Base-by-base conservation (phyloP, 305 asterid species). In the Fraxinus paxiana region DNA sequence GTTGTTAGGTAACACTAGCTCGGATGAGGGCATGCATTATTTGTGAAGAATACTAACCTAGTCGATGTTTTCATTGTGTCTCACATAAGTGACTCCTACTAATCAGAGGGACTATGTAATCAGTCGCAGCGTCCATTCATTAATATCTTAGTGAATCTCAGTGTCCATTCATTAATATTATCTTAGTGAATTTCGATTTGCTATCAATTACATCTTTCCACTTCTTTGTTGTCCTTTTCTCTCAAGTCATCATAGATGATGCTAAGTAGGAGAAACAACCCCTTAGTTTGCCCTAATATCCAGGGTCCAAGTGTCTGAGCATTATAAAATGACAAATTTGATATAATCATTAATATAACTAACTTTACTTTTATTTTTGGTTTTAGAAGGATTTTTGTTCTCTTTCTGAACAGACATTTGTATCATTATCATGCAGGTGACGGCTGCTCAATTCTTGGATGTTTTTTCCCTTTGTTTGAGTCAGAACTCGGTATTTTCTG, bases 391-490 rank as follows among this genome's bases (percentile, higher is more conserved):
- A 33, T 5, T 31, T 46, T 48, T 43, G 30, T 24, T n/a, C 79
- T 51, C 41, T 15, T 51, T 76, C 38, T 76, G 10, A 51, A 69
- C 33, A 73, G 46, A 46, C 73, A 77, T 43, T 59, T 20, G 51
- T 37, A 54, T 65, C 73, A 46, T 76, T 78, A n/a, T 83, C 85
- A 80, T 88, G 69, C 82, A 94, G 99, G 97, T 92, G 81, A 80
- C 89, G 33, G 90, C 92, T 86, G 92, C 96, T 84, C 89, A 88
- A 67, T 92, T 96, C 91, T 87, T 96, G 97, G 99, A 94, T 84
- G 90, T 88, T 70, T 92, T 96, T 81, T 85, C 97, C 79, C 88
- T 94, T 79, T 96, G 99, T 86, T 86, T 96, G 85, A 91, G 94
- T 87, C 99, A 92, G 87, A 94, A 91, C 87, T 92, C 98, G 38